Base-by-base conservation (phyloP, 768 basidiomycete genomes). In the Calocera viscosa region DNA sequence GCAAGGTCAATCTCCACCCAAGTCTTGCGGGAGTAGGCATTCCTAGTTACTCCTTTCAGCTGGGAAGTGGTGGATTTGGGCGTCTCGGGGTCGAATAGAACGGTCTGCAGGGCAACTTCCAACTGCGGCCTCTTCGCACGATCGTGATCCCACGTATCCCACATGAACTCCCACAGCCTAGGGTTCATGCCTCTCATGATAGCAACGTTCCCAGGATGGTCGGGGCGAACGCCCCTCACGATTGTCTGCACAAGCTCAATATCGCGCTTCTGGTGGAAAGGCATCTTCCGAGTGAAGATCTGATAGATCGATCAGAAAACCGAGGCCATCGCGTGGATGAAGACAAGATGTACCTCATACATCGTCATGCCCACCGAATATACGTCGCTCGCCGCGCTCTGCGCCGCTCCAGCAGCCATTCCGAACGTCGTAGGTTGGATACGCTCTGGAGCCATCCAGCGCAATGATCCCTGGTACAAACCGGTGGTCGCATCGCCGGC, bases 331-430 rank as follows among this genome's bases (percentile, higher is more conserved):
- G 53, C 53, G 5, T 19, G 19, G 43, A 3, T 47, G 43, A 47
- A 47, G n/a, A n/a, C 43, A 19, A 8, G 3, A 26, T 8, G 14
- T 7, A 60, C 53, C 53, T 60, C 53, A 32, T 60, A 60, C 53
- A 60, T 60, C 30, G 53, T 60, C 53, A 60, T 60, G 2, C 53
- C 53, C 53, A 60, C 53, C 22, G 53, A 60, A 19, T 60, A 60
- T 16, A 60, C 53, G 30, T 60, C 53, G 19, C 53, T 60, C 53
- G 53, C 26, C 3, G 53, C 10, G 10, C 24, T 60, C 53, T 26
- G 26, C 10, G 53, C 53, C 8, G 24, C 24, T 16, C 16, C 30
- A 5, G 53, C 30, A 5, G 53, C 22, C 53, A 60, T 2, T 2
- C 53, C 26, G 26, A 60, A 60, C 11, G 26, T 26, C 2, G 26